A percentile compares a stretch with the other conserved stretches of the same genome.
Evolutionary conservation across 2,329 filamentous ascomycete species (phyloP).

Genomic region (Neonectria sp.): DNA sequence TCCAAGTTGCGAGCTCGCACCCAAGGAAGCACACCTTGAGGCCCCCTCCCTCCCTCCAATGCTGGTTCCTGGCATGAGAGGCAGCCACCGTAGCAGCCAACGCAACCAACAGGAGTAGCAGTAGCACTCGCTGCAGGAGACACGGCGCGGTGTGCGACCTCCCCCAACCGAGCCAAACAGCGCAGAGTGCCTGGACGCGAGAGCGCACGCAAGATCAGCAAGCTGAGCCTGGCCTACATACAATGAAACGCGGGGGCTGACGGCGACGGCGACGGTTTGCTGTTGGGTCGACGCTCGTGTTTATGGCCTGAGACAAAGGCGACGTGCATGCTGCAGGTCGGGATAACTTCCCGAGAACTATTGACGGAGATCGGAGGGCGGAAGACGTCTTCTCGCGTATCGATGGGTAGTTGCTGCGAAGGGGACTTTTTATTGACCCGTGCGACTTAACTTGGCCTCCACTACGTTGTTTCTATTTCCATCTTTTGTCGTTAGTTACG

Average conservation of each 20-base stretch:
- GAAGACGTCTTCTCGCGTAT: too few relatives aligned
- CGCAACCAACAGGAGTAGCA: background rate
- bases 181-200: conserved; percentile 2
- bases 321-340: background rate
- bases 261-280: too few relatives aligned
- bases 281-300: conserved; percentile 1
- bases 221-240: conserved; percentile 1
- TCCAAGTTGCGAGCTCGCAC: background rate
- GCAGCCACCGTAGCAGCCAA: background rate
- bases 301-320: background rate
- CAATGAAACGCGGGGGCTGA: conserved; percentile 6
- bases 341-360: background rate
- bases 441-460: background rate
- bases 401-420: background rate
- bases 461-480: background rate
- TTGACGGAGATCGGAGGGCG: background rate
- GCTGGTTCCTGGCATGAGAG: background rate
- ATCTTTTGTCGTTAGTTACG: too few relatives aligned
- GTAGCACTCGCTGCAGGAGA: background rate
- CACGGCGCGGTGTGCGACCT: background rate
- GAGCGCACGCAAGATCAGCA: background rate
- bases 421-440: background rate
- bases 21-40: background rate
- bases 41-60: background rate
- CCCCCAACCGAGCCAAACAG: background rate